phyloP scores from a whole-genome alignment of 2,329 filamentous ascomycete species.

The Xylariales sp. region DNA sequence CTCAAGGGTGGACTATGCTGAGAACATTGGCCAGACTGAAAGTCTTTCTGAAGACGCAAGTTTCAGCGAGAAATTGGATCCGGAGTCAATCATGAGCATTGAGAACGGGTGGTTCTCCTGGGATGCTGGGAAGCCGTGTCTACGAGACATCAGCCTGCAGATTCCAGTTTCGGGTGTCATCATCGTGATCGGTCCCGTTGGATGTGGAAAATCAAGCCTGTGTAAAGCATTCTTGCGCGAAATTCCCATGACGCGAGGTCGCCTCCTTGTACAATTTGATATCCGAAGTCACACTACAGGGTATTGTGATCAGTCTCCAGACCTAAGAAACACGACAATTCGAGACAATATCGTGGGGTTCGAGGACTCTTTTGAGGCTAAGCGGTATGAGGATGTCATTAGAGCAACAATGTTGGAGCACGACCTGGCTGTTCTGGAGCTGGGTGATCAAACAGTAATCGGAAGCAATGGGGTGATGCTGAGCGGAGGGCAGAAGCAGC shows the following conservation, averaged over 20 bases:
- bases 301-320: slow-evolving; percentile 1
- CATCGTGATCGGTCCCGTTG: slow-evolving; percentile 38
- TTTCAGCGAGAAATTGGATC: neutral
- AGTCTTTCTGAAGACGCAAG: neutral
- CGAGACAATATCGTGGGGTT: slow-evolving; percentile 26
- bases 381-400: slow-evolving; percentile 13
- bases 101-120: neutral
- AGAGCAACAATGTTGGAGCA: slow-evolving; percentile 24
- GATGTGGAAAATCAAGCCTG: slow-evolving; percentile 39
- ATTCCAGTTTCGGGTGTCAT: slow-evolving; percentile 4
- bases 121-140: neutral
- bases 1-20: neutral
- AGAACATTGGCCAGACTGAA: neutral
- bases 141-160: neutral
- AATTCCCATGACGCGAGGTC: slow-evolving; percentile 23
- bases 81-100: neutral
- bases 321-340: neutral
- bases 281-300: slow-evolving; percentile 20
- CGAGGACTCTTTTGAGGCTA: slow-evolving; percentile 15
- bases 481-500: slow-evolving; percentile 29
- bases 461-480: slow-evolving; percentile 32
- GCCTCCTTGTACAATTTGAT: slow-evolving; percentile 15
- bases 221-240: slow-evolving; percentile 36
- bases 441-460: slow-evolving; percentile 29
- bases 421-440: slow-evolving; percentile 26